Base-by-base conservation (phyloP, 352 stramenopile genomes). In the Phytopythium montanum region DNA sequence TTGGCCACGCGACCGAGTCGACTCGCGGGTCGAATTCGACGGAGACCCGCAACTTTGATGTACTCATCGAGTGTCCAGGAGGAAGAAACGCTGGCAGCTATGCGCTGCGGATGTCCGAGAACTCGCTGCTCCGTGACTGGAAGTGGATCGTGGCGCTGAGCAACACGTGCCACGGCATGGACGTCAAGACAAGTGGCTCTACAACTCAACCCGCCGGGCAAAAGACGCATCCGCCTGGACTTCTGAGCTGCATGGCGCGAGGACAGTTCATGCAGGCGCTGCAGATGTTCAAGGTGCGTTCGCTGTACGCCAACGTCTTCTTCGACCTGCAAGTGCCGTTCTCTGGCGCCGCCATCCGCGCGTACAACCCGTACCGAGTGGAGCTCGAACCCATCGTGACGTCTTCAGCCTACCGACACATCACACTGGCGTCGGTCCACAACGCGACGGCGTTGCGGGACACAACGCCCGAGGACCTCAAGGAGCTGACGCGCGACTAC, bases 311-410 rank as follows among this genome's bases (percentile, higher is more conserved):
- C 12, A 94, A 81, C 36, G 72, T 94, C 23, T 94, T 92, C 62
- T 88, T 85, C 49, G 85, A 94, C 55, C 60, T 92, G 44, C 79
- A 91, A 45, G 85, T 92, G 31, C 81, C 85, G n/a, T 94, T 89
- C 68, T 85, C 82, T 33, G 87, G 79, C 49, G 83, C 75, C 0
- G 70, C 82, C 7, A 79, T 94, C 39, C 82, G 85, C 13, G 76
- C 81, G n/a, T 94, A 79, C 61, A 94, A 94, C 49, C 85, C 85
- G 56, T 94, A 94, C 54, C 81, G 81, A 4, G 60, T 63, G 56
- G 73, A 88, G 46, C 54, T 59, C 2, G 67, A 73, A 19, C 65
- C 76, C 44, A 64, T 63, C 19, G n/a, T 68, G 46, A 78, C 78
- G 51, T 94, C 84, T 28, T 66, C 84, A 13, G 68, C 79, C n/a